Base-by-base conservation (phyloP, 495 filamentous ascomycete species). In the Amorphotheca resinae region DNA sequence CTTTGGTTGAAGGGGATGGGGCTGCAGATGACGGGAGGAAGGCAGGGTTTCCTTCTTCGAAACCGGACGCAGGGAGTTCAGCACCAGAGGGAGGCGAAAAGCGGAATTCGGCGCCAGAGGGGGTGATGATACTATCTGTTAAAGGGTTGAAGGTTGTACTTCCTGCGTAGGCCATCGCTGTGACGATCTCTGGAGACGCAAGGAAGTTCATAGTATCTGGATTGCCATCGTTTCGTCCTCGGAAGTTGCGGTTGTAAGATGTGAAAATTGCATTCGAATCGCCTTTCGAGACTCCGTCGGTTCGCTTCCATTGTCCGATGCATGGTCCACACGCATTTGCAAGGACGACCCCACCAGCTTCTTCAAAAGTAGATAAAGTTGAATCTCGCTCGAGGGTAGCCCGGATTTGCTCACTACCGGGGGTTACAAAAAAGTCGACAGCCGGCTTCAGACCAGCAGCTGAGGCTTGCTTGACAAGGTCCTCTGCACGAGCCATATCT, bases 161-260 rank as follows among this genome's bases (percentile, higher is more conserved):
- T 40, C 91, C 91, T 18, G 89, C 80, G 60, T 93, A 96, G 23
- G 82, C 73, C 77, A 98, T 87, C 6, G 91, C 89, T 1, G 91
- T 98, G 47, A 98, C 93, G 26, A 98, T 73, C 60, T 98, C 91
- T 2, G 91, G 91, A 1, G 85, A 91, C 9, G 91, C 88, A 28
- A 98, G 75, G 69, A 98, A 98, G 70, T 96, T 96, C 89, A 95
- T 94, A 23, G 91, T 98, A 16, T 77, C 73, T 9, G 82, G 79
- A 68, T 96, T 96, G 49, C 91, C 91, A 56, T 98, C 91, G 59
- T 98, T 98, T 41, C 91, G 83, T 42, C 86, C 89, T 46, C 81
- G 85, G 73, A 98, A 98, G 66, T 98, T 98, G 47, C 91, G 82
- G 73, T 98, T 98, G 66, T 95, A 98, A 5, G 86, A 94, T 22